phyloP scores from a whole-genome alignment of 2,329 filamentous ascomycete genomes.

The Fusarium nanum region DNA sequence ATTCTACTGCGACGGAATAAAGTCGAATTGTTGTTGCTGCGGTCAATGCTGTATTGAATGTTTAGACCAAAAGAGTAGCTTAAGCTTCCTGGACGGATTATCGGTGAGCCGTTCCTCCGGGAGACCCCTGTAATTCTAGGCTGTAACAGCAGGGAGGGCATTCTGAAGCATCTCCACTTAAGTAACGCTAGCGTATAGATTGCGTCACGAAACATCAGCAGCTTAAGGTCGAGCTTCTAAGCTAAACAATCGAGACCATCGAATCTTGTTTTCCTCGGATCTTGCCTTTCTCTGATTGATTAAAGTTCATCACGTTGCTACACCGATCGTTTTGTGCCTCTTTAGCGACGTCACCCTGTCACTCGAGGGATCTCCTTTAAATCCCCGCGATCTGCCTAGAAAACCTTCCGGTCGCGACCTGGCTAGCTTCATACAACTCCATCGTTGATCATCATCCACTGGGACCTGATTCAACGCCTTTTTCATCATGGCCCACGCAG shows the following conservation, averaged over 20 bases:
- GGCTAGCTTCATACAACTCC: constrained; percentile 20
- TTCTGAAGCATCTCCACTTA: constrained; percentile 23
- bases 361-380: constrained; percentile 16
- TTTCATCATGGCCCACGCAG: constrained; percentile 57
- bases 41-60: constrained; percentile 32
- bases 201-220: constrained; percentile 42
- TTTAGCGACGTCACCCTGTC: constrained; percentile 34
- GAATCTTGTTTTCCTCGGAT: constrained; percentile 32
- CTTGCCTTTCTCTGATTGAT: constrained; percentile 28
- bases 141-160: constrained; percentile 2
- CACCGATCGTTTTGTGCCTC: neutral
- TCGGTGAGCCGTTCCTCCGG: constrained; percentile 21
- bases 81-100: constrained; percentile 31
- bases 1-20: constrained; percentile 47
- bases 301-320: constrained; percentile 7
- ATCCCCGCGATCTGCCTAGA: constrained; percentile 22
- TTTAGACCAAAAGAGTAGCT: constrained; percentile 39
- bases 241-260: constrained; percentile 9
- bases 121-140: neutral
- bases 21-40: constrained; percentile 24
- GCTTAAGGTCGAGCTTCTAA: constrained; percentile 34
- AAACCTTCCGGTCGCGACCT: constrained; percentile 11
- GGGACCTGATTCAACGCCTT: neutral
- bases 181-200: constrained; percentile 37
- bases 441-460: constrained; percentile 27